A percentile compares a stretch with the other conserved stretches of the same genome.
Conservation (phyloP, 23 red algal genomes). For the Gracilaria gracilis region DNA sequence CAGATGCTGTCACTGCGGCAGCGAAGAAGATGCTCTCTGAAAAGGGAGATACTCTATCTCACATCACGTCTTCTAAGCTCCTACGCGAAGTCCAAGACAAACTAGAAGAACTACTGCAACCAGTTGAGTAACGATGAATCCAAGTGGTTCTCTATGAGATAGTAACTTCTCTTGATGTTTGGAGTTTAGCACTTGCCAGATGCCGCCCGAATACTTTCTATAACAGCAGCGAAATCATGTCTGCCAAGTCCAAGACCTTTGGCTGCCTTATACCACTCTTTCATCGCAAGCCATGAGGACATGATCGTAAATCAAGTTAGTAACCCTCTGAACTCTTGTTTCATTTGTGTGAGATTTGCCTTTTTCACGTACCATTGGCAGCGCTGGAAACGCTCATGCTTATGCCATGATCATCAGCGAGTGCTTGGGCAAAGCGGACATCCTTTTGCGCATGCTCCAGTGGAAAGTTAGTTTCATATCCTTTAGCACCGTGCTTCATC, state of each 20-base stretch:
- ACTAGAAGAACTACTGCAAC: slow-evolving; percentile 44
- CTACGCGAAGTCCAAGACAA: slow-evolving; percentile 41
- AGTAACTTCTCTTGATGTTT: neutral
- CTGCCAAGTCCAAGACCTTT: slow-evolving; percentile 62
- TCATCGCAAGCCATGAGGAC: neutral
- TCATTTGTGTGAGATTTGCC: neutral
- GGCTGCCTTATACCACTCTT: slow-evolving; percentile 73
- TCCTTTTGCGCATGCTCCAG: slow-evolving; percentile 94
- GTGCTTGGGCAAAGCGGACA: slow-evolving; percentile 80
- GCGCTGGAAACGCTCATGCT: slow-evolving; percentile 72
- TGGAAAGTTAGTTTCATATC: slow-evolving; percentile 88
- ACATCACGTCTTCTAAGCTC: slow-evolving; percentile 12
- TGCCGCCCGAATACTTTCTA: slow-evolving; percentile 69
- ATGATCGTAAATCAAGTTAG: slow-evolving; percentile 10
- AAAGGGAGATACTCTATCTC: slow-evolving; percentile 3
- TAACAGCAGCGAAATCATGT: slow-evolving; percentile 60
- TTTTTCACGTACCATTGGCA: slow-evolving; percentile 68
- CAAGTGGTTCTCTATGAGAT: neutral
- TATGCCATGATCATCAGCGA: slow-evolving; percentile 74
- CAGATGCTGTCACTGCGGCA: slow-evolving; percentile 38
- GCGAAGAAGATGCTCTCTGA: slow-evolving; percentile 41
- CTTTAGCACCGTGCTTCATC: slow-evolving; percentile 65
- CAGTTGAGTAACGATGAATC: slow-evolving; percentile 6
- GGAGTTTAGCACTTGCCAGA: slow-evolving; percentile 27
- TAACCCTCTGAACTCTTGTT: neutral